Conservation (phyloP, 2,329 filamentous ascomycete genomes). For the Acephala macrosclerotiorum region DNA sequence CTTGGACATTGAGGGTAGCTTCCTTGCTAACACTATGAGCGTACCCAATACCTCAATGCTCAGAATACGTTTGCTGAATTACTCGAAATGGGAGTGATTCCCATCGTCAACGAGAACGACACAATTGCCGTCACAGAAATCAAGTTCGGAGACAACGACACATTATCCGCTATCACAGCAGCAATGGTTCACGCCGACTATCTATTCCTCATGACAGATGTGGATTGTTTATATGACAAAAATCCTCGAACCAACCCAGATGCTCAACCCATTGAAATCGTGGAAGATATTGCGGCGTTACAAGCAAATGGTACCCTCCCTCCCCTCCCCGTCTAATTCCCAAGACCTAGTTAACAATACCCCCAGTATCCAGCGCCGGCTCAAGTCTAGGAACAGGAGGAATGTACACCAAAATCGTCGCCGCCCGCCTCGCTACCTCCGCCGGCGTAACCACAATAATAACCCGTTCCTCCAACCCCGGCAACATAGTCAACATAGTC, state of each 20-base stretch:
- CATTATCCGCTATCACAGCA: slow-evolving; percentile 92
- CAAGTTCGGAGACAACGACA: slow-evolving; percentile 99
- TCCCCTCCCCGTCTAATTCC: background rate
- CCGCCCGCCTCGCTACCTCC: slow-evolving; percentile 88
- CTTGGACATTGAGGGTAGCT: slow-evolving; percentile 22
- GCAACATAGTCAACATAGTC: slow-evolving; percentile 89
- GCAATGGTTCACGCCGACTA: slow-evolving; percentile 98
- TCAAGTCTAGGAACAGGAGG: slow-evolving; percentile 91
- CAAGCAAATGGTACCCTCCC: slow-evolving; percentile 74
- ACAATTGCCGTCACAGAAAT: slow-evolving; percentile 97
- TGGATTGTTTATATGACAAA: slow-evolving; percentile 96
- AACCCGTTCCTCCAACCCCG: slow-evolving; percentile 90
- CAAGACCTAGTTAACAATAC: slow-evolving; percentile 18
- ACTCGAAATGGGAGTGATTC: slow-evolving; percentile 93
- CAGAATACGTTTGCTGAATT: slow-evolving; percentile 94
- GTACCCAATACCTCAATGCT: slow-evolving; percentile 93
- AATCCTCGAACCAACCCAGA: slow-evolving; percentile 88
- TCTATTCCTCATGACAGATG: slow-evolving; percentile 98
- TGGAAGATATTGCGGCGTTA: slow-evolving; percentile 84
- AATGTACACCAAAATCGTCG: slow-evolving; percentile 97
- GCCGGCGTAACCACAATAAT: slow-evolving; percentile 97
- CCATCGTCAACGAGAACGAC: slow-evolving; percentile 99
- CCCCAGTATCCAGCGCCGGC: slow-evolving; percentile 81
- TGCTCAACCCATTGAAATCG: slow-evolving; percentile 88
- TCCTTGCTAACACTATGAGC: slow-evolving; percentile 52